Percentiles rank a stretch among this genome's conserved stretches.
Evolutionary conservation across 169 alveolate species (phyloP).

Genomic region (Perkinsus marinus): DNA sequence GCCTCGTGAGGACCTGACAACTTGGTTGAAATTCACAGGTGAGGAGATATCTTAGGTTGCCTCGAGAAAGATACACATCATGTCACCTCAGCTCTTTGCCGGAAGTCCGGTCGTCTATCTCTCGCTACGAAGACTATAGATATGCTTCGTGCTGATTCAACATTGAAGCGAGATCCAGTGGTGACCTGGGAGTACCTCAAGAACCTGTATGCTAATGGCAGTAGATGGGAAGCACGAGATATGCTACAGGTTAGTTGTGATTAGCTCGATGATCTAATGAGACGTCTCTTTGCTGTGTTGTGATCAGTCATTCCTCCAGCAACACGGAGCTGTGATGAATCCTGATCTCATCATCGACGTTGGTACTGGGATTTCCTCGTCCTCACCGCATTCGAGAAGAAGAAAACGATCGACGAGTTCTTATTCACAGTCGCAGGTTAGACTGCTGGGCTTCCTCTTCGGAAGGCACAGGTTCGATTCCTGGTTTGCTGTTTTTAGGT

Average conservation of each 20-base stretch:
- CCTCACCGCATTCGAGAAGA: neutral
- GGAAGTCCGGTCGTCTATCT: slow-evolving; percentile 4
- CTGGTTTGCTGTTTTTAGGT: neutral
- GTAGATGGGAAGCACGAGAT: slow-evolving; percentile 26
- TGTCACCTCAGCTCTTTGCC: slow-evolving; percentile 13
- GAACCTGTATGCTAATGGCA: slow-evolving; percentile 16
- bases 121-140: slow-evolving; percentile 8
- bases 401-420: neutral
- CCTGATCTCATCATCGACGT: neutral
- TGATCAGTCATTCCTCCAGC: neutral
- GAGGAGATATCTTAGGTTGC: slow-evolving; percentile 5
- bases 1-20: slow-evolving; percentile 17
- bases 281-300: no score
- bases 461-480: neutral
- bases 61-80: neutral
- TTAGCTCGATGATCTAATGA: slow-evolving; percentile 4
- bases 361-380: neutral
- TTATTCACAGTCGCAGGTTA: neutral
- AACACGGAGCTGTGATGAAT: neutral
- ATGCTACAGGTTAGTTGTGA: slow-evolving; percentile 3
- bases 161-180: slow-evolving; percentile 23
- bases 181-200: slow-evolving; percentile 26
- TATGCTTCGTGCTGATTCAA: slow-evolving; percentile 10
- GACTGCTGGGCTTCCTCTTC: neutral
- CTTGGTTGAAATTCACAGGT: slow-evolving; percentile 18